Evolutionary conservation across 176 grass and related monocot genomes (phyloP), one percentile per base, ranked within the genome.

Genomic region (Melocanna baccifera): DNA sequence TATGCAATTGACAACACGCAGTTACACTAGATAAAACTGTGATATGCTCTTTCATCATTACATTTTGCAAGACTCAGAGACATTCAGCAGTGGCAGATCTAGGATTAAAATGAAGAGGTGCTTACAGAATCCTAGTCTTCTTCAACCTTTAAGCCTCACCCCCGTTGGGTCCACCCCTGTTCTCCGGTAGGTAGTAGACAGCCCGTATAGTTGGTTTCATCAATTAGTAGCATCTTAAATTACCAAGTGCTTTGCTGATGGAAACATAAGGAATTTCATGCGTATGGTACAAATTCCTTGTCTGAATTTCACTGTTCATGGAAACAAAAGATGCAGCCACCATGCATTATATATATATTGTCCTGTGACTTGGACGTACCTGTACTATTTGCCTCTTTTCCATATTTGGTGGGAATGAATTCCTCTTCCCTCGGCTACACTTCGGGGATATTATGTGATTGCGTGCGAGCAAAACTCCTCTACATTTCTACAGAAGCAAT

Each of bases 201-300:
- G 8, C 20, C 10, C 14, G 20, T 53, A 18, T 51, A 16, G 48
- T 14, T 51, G 5, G 48, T 51, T 47, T 4, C 20, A 36, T 62
- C 19, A 29, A 15, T 29, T 9, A 73, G 32, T 23, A 62, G 9
- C 37, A 69, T 26, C 14, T 61, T 32, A 50, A 67, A 23, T 45
- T 22, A 36, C 4, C 1, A 23, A 16, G 11, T 82, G 55, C 12
- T 66, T 63, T 43, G 73, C 46, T 83, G 76, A 90, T 73, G 72
- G 66, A 66, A 23, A 56, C 78, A 86, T 20, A 26, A 57, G 28
- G 56, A 76, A 81, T 59, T 75, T 61, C 12, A 32, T 79, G 22
- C 26, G 4, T 84, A 22, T n/a, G 61, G 41, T 14, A 67, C 76
- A 86, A 51, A 86, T 86, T 80, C 56, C 16, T 50, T 86, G 84